A percentile compares a stretch with the other conserved stretches of the same genome.
These are phyloP conservation scores for Prunus mira DNA, from an alignment of 306 rosid genomes.

Conservation along the genomic window DNA sequence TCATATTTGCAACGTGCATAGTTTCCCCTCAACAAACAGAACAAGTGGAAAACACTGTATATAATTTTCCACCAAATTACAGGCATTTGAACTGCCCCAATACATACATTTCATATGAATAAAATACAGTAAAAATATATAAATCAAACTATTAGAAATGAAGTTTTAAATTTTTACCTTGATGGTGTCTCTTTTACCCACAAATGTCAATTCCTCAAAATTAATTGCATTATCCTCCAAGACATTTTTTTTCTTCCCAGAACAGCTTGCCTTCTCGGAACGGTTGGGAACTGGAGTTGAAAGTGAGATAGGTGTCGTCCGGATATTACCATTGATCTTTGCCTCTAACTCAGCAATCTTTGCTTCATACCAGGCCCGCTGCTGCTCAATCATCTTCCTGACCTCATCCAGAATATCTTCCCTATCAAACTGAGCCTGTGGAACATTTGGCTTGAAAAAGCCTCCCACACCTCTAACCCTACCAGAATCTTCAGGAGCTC, in stretches of 20 bases:
- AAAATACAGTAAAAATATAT: neutral
- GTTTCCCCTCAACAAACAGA: conserved; percentile 1
- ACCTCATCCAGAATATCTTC: conserved; percentile 6
- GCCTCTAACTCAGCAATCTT: conserved; percentile 16
- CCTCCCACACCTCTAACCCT: neutral
- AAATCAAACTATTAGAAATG: neutral
- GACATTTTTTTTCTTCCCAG: neutral
- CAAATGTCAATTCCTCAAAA: neutral
- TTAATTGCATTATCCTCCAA: neutral
- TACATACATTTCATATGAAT: neutral
- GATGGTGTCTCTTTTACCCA: neutral
- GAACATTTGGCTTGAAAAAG: neutral
- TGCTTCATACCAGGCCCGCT: conserved; percentile 2
- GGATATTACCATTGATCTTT: conserved; percentile 1
- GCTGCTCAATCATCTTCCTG: conserved; percentile 12
- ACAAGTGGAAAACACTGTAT: neutral
- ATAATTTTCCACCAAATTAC: neutral
- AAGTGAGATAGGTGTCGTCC: neutral
- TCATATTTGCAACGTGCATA: neutral
- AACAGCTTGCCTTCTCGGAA: neutral
- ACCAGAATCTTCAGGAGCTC: neutral
- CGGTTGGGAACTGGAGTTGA: neutral
- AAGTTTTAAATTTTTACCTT: neutral
- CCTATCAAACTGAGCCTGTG: neutral
- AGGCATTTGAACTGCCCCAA: neutral